Base-by-base conservation (phyloP, 257 asterid genomes). In the Solanum lycopersicoides region DNA sequence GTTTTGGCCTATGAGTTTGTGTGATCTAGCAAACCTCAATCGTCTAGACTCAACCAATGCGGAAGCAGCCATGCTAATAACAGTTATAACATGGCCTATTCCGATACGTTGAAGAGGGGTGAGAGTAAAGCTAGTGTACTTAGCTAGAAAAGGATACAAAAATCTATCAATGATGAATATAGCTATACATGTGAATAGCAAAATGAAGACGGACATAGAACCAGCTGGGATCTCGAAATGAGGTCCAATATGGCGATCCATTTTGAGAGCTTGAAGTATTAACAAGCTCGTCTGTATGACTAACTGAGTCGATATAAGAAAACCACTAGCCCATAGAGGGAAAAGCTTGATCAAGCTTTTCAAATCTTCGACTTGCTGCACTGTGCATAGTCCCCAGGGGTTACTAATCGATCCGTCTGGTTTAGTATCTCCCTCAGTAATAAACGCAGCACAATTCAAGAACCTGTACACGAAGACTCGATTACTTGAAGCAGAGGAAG, bases 321-420 rank as follows among this genome's bases (percentile, higher is more conserved):
- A 35, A 3, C 98, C 96, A 18, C 94, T 93, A 1, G 96, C 91
- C 98, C 98, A 94, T 3, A 94, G 87, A 0, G 98, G 98, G 14
- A 92, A 86, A 65, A 95, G 90, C 86, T 88, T 94, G 42, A 94
- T 90, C 16, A 94, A 90, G 87, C 87, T 87, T 89, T 94, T 94
- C 86, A 94, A 89, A 44, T 92, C 95, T 86, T 94, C 98, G 3
- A 95, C 95, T 90, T 94, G 90, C 44, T 91, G 91, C 13, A 94
- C 93, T 32, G 93, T 91, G 73, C 93, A 90, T 50, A 71, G 66
- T 86, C 86, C 91, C 98, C 97, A 91, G 12, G 90, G 92, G 41
- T 87, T 85, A 21, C 79, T 35, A 34, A 74, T 32, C 25, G 83
- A 53, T 41, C 86, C 90, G 6, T 89, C 88, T 65, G 89, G n/a